Evolutionary conservation across 257 asterid genomes (phyloP).

Genomic region (Przewalskia tangutica): DNA sequence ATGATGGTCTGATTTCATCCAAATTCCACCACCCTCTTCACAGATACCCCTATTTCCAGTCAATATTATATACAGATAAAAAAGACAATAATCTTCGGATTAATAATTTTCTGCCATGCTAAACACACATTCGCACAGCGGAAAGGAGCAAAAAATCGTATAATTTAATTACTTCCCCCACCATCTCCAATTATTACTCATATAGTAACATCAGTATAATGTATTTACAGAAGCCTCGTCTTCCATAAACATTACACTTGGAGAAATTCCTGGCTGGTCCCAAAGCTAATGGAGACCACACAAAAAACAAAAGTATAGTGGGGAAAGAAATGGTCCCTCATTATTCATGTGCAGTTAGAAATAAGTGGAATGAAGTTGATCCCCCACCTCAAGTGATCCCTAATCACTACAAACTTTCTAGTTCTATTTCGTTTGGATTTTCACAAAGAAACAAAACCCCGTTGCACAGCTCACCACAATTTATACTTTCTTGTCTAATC

Average conservation of each 20-base stretch:
- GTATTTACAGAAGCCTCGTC: neutral
- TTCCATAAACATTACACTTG: neutral
- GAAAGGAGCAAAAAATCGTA: neutral
- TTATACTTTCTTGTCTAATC: neutral
- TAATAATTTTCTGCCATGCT: neutral
- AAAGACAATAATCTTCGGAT: neutral
- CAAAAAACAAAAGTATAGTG: neutral
- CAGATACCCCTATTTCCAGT: neutral
- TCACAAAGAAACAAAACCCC: neutral
- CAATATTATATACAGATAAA: neutral
- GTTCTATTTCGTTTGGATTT: neutral
- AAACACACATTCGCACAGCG: neutral
- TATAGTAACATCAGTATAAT: neutral
- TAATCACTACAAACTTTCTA: neutral
- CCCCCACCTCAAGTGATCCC: neutral
- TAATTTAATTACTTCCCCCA: neutral
- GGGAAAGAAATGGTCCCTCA: neutral
- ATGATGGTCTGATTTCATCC: neutral
- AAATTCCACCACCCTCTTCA: neutral
- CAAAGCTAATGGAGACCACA: neutral
- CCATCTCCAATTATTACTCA: neutral
- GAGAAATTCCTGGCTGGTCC: neutral
- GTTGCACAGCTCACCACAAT: neutral
- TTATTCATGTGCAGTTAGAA: neutral
- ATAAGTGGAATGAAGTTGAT: neutral